Evolutionary conservation across 208 protist genomes (phyloP), one percentile per base, ranked within the genome.

Genomic region (Vickermania ingenoplastis): DNA sequence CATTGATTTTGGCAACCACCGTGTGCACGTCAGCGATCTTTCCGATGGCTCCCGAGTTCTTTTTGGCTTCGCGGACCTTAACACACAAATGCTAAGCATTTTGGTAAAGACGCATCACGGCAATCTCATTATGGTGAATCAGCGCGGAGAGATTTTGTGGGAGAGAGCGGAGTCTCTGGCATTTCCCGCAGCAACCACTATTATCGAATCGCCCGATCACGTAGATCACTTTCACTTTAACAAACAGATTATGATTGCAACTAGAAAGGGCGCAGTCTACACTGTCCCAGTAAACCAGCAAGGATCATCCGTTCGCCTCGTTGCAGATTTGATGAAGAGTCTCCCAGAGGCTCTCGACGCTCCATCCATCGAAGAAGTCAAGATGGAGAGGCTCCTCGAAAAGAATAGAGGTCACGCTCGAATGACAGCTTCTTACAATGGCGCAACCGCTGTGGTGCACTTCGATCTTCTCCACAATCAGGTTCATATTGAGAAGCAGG

Each of bases 221-320:
- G 57, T 87, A 1, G 88, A 95, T 61, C 84, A 87, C 63, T 92
- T 95, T 54, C 69, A 81, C 45, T 90, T 95, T 55, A 82, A 86
- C 59, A 86, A 91, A 68, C 49, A 82, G 21, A 67, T 73, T 3
- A 57, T 92, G 3, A 57, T 79, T 14, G 70, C 74, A 36, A 90
- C 89, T 13, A 67, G 71, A 24, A 77, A 72, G 48, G 85, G 83
- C 29, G 48, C 75, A 0, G 69, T 95, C 28, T 92, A 92, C 69
- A 31, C 57, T 26, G 69, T 91, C 27, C 83, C 89, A 21, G 41
- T 92, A 25, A 36, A 67, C 1, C 53, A 77, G 14, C 81, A 80
- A 67, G 88, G 81, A 14, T 11, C 51, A 13, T 59, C 64, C 23
- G 73, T 91, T 23, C 52, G 75, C 13, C 60, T 81, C 26, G 53